Percentiles rank a stretch among this genome's conserved stretches.
Conservation (phyloP, 164 flowering plant genomes). For the Umbellularia californica region DNA sequence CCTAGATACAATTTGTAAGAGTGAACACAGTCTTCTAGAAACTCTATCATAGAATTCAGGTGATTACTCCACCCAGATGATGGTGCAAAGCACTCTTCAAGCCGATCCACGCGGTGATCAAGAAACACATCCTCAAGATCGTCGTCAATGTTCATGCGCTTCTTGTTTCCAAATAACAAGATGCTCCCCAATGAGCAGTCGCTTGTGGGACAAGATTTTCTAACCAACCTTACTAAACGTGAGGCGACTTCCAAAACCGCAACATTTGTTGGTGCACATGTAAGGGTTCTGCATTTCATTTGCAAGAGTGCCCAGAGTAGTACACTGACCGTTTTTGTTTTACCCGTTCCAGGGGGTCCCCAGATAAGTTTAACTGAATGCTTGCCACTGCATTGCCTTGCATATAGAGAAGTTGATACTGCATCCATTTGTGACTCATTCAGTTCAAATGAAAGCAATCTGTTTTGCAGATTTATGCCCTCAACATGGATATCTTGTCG, state of each 20-base stretch:
- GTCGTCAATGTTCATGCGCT: conserved; percentile 34
- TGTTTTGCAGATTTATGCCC: not conserved
- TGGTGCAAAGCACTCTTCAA: conserved; percentile 41
- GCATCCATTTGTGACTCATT: conserved; percentile 62
- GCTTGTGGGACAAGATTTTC: conserved; percentile 8
- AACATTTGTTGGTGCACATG: conserved; percentile 74
- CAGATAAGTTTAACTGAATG: conserved; percentile 51
- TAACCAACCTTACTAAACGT: conserved; percentile 41
- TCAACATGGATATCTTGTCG: not conserved
- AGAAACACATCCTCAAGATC: conserved; percentile 49
- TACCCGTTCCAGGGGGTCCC: conserved; percentile 92
- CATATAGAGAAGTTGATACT: conserved; percentile 27
- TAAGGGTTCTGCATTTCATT: conserved; percentile 40
- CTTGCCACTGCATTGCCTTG: conserved; percentile 28
- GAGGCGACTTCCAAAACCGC: conserved; percentile 60
- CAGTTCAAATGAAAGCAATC: conserved; percentile 13
- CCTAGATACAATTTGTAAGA: conserved; percentile 31
- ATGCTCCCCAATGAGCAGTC: conserved; percentile 47
- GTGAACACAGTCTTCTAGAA: conserved; percentile 43
- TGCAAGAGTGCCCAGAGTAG: conserved; percentile 36
- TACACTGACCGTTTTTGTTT: conserved; percentile 52
- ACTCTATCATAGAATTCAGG: conserved; percentile 35
- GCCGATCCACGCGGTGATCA: conserved; percentile 39
- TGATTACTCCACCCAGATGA: conserved; percentile 44
- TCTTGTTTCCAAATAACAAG: conserved; percentile 60